Conservation (phyloP, 2,329 filamentous ascomycete genomes). For the Claviceps fusiformis region DNA sequence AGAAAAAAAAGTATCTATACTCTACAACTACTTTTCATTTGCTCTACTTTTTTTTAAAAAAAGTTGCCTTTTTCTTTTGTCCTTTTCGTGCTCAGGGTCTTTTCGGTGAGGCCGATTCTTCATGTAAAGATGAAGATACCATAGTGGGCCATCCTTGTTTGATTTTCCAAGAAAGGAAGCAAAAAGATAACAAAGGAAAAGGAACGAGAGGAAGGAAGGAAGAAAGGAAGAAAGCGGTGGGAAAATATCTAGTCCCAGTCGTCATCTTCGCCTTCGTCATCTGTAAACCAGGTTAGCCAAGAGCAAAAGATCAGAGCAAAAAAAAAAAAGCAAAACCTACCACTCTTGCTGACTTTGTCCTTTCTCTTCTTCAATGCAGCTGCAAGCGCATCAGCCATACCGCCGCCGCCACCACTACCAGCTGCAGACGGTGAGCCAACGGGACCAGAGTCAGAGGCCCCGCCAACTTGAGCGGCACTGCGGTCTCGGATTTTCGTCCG, state of each 20-base stretch:
- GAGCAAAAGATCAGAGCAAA: too few relatives aligned
- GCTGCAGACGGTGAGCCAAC: slow-evolving; percentile 39
- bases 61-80: background rate
- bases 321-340: slow-evolving; percentile 42
- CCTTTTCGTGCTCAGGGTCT: too few relatives aligned
- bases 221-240: too few relatives aligned
- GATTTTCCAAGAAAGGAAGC: background rate
- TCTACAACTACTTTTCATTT: too few relatives aligned
- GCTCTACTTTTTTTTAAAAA: too few relatives aligned
- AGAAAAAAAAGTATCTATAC: too few relatives aligned
- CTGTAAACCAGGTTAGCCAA: slow-evolving; percentile 26
- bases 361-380: slow-evolving; percentile 71
- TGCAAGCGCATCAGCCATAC: slow-evolving; percentile 71
- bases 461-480: slow-evolving; percentile 49
- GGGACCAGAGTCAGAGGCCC: slow-evolving; percentile 34
- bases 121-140: background rate
- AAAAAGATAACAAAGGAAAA: background rate
- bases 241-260: slow-evolving; percentile 41
- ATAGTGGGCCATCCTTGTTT: background rate
- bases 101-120: background rate
- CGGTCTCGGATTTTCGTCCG: slow-evolving; percentile 57
- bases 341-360: slow-evolving; percentile 86
- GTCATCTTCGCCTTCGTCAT: slow-evolving; percentile 66
- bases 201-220: slow-evolving; percentile 5
- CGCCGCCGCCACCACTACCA: slow-evolving; percentile 44